Percentiles rank a stretch among this genome's conserved stretches.
Conservation (phyloP, 495 filamentous ascomycete species). For the Evernia prunastri region DNA sequence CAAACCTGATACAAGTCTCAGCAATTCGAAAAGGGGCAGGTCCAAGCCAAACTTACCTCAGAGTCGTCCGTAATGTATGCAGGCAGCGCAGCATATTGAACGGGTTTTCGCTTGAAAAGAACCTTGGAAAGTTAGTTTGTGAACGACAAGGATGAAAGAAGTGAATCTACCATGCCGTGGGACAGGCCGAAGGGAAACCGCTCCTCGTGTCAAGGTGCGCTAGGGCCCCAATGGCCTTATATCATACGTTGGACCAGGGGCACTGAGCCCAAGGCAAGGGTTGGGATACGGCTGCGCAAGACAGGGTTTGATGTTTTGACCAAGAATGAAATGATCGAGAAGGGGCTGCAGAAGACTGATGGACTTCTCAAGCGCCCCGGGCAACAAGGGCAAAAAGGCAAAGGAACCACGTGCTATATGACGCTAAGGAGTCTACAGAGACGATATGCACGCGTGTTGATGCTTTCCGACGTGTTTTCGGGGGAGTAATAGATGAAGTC, state of each 20-base stretch:
- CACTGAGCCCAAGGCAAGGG: not conserved
- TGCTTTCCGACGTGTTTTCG: conserved; percentile 12
- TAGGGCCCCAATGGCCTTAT: not conserved
- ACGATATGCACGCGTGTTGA: conserved; percentile 15
- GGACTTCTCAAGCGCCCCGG: not conserved
- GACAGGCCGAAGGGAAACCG: not conserved
- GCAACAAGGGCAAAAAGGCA: conserved; percentile 2
- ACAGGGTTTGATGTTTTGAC: conserved; percentile 3
- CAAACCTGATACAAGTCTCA: conserved; percentile 58
- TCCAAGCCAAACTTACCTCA: conserved; percentile 50
- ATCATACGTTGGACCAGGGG: conserved; percentile 7
- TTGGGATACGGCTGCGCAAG: conserved; percentile 13
- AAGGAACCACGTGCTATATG: conserved; percentile 1
- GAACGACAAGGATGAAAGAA: not conserved
- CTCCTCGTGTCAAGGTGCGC: not conserved
- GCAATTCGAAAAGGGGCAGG: conserved; percentile 13
- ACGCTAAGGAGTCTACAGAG: conserved; percentile 8
- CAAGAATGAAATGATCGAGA: conserved; percentile 8
- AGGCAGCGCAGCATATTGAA: conserved; percentile 70
- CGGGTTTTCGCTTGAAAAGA: conserved; percentile 91
- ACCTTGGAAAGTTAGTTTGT: conserved; percentile 51
- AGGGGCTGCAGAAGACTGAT: not conserved
- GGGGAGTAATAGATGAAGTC: not conserved
- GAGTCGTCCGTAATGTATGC: conserved; percentile 70
- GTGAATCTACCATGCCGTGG: conserved; percentile 15